phyloP scores from a whole-genome alignment of 1,139 yeast species.

The Hemisphaericaspora xylanilytica region DNA sequence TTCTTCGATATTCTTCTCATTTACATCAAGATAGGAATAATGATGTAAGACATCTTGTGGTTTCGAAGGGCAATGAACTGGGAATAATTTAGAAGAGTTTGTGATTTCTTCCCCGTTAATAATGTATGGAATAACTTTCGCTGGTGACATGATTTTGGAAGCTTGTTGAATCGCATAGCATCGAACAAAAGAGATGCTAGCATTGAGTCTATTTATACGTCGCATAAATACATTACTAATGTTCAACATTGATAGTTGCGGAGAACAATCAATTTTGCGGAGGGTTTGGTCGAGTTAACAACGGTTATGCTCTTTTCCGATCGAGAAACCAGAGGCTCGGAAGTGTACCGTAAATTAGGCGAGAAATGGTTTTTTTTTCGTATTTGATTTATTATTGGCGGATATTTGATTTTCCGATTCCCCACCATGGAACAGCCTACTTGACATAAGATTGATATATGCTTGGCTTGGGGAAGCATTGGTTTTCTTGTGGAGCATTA shows the following conservation, averaged over 20 bases:
- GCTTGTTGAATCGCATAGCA: background rate
- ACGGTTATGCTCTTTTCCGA: background rate
- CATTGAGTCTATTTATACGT: background rate
- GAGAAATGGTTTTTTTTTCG: background rate
- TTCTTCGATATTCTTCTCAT: slow-evolving; percentile 7
- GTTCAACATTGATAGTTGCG: background rate
- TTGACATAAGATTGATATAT: too few species aligned
- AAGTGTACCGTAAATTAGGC: too few species aligned
- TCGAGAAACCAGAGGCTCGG: background rate
- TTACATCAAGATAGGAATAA: slow-evolving; percentile 11
- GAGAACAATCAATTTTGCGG: background rate
- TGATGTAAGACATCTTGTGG: slow-evolving; percentile 14
- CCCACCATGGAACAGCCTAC: background rate
- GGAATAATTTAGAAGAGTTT: slow-evolving; percentile 8
- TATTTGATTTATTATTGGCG: background rate
- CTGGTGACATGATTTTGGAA: slow-evolving; percentile 3
- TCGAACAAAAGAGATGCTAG: background rate
- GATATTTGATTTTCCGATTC: background rate
- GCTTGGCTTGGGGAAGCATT: too few species aligned
- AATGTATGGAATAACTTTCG: slow-evolving; percentile 17
- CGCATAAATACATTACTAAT: background rate
- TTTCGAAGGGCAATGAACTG: slow-evolving; percentile 16
- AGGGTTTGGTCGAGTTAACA: background rate
- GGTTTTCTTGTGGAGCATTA: too few species aligned
- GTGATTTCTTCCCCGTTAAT: slow-evolving; percentile 19